phyloP scores from a whole-genome alignment of 2,329 filamentous ascomycete genomes.

The Sporothrix pseudoabietina region DNA sequence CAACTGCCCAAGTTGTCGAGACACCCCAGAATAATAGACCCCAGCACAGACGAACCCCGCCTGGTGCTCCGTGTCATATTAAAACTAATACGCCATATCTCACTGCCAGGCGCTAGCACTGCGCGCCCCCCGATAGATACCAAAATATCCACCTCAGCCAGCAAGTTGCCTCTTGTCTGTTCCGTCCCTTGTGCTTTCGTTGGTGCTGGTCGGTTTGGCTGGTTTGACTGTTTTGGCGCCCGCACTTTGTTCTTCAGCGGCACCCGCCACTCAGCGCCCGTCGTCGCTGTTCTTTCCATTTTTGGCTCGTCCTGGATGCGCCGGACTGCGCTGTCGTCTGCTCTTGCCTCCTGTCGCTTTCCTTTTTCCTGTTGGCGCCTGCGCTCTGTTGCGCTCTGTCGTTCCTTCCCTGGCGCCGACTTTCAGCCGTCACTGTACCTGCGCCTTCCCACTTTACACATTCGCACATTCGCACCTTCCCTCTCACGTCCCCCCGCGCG shows the following conservation, averaged over 20 bases:
- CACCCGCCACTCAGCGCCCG: slow-evolving; percentile 22
- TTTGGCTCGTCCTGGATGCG: not conserved
- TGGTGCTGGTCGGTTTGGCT: not conserved
- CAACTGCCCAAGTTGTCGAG: not conserved
- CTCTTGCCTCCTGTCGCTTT: slow-evolving; percentile 1
- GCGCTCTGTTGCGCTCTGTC: slow-evolving; percentile 10
- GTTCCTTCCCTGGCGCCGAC: slow-evolving; percentile 19
- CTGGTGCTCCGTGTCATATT: slow-evolving; percentile 30
- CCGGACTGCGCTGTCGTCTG: not conserved
- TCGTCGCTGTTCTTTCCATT: not conserved
- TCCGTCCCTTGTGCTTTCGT: not conserved
- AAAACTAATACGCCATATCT: slow-evolving; percentile 26
- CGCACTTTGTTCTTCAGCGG: slow-evolving; percentile 10
- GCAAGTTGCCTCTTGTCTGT: not conserved
- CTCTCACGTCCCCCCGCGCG: slow-evolving; percentile 26
- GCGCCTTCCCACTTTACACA: not conserved
- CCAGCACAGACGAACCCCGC: slow-evolving; percentile 27
- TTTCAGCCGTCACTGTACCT: not conserved
- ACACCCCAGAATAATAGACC: slow-evolving; percentile 9
- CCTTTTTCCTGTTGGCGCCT: slow-evolving; percentile 16
- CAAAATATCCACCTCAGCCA: not conserved
- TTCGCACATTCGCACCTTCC: not conserved
- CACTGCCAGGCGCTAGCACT: slow-evolving; percentile 19
- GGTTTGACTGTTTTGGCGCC: slow-evolving; percentile 3
- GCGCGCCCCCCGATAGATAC: not conserved